Percentiles rank a stretch among this genome's conserved stretches.
These are phyloP conservation scores for Debaryomyces subglobosus DNA, from an alignment of 1,139 yeast species.

Conservation along the genomic window DNA sequence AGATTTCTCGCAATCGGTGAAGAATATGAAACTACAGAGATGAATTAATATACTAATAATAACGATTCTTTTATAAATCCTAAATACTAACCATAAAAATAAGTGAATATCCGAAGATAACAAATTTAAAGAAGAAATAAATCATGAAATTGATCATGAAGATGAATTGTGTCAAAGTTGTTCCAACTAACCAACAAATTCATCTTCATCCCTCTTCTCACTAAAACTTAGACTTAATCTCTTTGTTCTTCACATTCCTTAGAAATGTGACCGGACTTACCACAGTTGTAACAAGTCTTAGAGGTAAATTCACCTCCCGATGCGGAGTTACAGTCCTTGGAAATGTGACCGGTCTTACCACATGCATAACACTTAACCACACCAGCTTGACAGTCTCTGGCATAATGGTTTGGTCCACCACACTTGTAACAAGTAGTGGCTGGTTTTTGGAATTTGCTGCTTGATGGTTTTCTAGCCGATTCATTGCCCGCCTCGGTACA, in stretches of 20 bases:
- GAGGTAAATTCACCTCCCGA: conserved; percentile 43
- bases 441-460: conserved; percentile 27
- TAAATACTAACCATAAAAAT: conserved; percentile 6
- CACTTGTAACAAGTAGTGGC: conserved; percentile 84
- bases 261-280: conserved; percentile 40
- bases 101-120: conserved; percentile 6
- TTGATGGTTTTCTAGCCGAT: conserved; percentile 23
- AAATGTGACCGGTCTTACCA: conserved; percentile 86
- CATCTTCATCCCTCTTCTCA: conserved; percentile 6
- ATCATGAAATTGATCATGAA: conserved; percentile 5
- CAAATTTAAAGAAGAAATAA: conserved; percentile 8
- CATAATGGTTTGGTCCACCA: conserved; percentile 92
- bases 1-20: conserved; percentile 65
- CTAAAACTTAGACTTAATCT: conserved; percentile 2
- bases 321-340: conserved; percentile 73
- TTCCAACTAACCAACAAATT: conserved; percentile 5
- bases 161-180: conserved; percentile 4
- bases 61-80: conserved; percentile 10
- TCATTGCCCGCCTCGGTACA: conserved; percentile 50
- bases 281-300: conserved; percentile 54
- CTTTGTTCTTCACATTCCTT: conserved; percentile 31
- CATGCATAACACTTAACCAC: conserved; percentile 86
- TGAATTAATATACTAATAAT: conserved; percentile 16
- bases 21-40: conserved; percentile 15
- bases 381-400: conserved; percentile 85